Percentiles rank a stretch among this genome's conserved stretches.
Conservation (phyloP, 768 basidiomycete species). For the Suillus clintonianus region DNA sequence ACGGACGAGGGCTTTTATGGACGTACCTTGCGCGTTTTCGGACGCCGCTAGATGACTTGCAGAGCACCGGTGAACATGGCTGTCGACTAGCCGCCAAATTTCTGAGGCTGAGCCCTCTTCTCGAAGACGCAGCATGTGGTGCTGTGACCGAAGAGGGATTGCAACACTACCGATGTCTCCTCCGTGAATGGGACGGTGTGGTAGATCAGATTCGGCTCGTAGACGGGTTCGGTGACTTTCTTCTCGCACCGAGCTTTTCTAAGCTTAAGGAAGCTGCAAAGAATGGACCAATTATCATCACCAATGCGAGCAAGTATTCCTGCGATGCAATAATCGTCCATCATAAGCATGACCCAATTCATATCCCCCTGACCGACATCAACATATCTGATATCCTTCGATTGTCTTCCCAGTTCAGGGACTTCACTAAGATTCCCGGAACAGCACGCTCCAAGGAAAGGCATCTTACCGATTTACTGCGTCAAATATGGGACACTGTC, state of each 20-base stretch:
- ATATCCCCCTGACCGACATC: constrained; percentile 21
- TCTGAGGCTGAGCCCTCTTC: constrained; percentile 18
- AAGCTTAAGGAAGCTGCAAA: constrained; percentile 28
- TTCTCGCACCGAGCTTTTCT: constrained; percentile 21
- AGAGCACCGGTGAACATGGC: constrained; percentile 18
- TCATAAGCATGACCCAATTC: constrained; percentile 9
- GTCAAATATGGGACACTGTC: constrained; percentile 29
- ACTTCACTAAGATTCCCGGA: background rate
- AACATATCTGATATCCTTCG: constrained; percentile 2
- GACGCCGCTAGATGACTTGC: constrained; percentile 28
- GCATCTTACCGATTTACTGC: constrained; percentile 12
- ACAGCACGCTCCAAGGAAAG: constrained; percentile 3
- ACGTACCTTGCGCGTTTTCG: constrained; percentile 28
- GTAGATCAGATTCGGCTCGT: constrained; percentile 31
- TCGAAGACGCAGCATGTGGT: constrained; percentile 13
- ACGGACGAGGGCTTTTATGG: constrained; percentile 37
- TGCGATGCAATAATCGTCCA: constrained; percentile 27
- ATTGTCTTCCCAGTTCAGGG: background rate
- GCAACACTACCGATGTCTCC: constrained; percentile 20
- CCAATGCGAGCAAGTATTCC: constrained; percentile 27
- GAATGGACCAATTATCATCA: constrained; percentile 38
- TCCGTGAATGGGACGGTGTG: constrained; percentile 25
- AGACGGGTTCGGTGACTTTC: constrained; percentile 35
- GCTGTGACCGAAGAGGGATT: constrained; percentile 8
- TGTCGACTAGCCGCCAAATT: constrained; percentile 21